Conservation (phyloP, 192 early-diverging fungal species). For the Coemansia sp. region DNA sequence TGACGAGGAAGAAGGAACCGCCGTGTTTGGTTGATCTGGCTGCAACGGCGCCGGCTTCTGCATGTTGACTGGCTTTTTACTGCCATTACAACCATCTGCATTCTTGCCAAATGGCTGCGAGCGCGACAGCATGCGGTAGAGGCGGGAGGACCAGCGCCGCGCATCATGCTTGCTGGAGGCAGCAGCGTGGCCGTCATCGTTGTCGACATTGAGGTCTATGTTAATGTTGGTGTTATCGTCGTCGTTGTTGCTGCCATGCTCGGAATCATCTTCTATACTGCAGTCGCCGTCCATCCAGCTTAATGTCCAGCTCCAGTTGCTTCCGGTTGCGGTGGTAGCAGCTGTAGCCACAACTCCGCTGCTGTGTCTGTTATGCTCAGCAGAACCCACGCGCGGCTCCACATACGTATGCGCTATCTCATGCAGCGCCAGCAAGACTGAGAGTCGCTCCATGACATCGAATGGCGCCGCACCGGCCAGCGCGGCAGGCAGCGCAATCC, state of each 20-base stretch:
- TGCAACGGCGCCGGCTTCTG: neutral
- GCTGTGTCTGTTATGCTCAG: neutral
- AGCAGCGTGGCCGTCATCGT: neutral
- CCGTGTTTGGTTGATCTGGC: neutral
- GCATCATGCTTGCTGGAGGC: neutral
- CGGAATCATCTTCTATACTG: too few relatives aligned
- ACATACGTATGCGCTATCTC: constrained; percentile 49
- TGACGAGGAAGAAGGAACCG: too few relatives aligned
- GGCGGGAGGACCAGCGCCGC: neutral
- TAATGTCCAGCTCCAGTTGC: constrained; percentile 1
- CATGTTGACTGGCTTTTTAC: neutral
- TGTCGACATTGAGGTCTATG: neutral
- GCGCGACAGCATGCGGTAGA: constrained; percentile 3
- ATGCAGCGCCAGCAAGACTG: constrained; percentile 30
- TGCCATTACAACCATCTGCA: neutral
- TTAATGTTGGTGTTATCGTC: neutral
- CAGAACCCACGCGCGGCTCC: constrained; percentile 12
- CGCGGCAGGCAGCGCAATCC: constrained; percentile 32
- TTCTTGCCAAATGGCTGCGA: neutral
- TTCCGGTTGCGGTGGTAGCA: neutral
- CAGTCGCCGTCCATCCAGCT: constrained; percentile 2
- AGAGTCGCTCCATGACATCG: constrained; percentile 27
- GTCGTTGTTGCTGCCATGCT: neutral
- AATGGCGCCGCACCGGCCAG: constrained; percentile 9
- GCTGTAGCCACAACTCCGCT: neutral